phyloP scores from a whole-genome alignment of 768 basidiomycete genomes.

The Tricholomella constricta region DNA sequence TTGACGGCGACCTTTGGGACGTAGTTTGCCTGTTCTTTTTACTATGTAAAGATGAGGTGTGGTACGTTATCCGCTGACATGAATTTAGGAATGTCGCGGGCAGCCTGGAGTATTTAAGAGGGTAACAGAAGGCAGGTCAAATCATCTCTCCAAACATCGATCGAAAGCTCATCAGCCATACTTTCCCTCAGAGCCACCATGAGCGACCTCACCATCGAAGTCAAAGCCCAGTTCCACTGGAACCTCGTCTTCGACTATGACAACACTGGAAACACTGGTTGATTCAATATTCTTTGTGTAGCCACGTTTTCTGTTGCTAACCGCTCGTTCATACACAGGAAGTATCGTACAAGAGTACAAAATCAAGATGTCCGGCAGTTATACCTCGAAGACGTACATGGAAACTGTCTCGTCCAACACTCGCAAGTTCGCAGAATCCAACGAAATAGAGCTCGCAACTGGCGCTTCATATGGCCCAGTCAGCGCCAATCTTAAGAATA shows the following conservation, averaged over 20 bases:
- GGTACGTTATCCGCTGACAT: too few species aligned
- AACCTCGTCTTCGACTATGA: conserved; percentile 1
- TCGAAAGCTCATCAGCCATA: too few species aligned
- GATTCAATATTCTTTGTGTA: background rate
- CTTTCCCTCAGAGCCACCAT: too few species aligned
- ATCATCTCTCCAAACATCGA: too few species aligned
- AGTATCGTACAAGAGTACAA: background rate
- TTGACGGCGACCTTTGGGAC: too few species aligned
- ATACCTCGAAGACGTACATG: background rate
- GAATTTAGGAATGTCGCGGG: too few species aligned
- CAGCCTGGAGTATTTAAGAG: too few species aligned
- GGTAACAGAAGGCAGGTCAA: too few species aligned
- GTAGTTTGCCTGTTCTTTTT: too few species aligned
- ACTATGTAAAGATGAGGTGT: too few species aligned
- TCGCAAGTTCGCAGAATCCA: background rate
- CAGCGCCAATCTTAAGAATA: background rate
- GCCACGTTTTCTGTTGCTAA: too few species aligned
- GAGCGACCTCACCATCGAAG: too few species aligned
- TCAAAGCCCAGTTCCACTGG: background rate
- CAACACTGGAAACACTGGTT: background rate
- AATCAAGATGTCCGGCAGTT: background rate
- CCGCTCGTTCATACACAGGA: background rate
- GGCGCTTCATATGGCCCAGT: conserved; percentile 8
- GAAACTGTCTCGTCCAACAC: background rate
- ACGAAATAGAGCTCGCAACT: background rate